Evolutionary conservation across 148 eudicot genomes (phyloP).

Genomic region (Gaultheria prostrata): DNA sequence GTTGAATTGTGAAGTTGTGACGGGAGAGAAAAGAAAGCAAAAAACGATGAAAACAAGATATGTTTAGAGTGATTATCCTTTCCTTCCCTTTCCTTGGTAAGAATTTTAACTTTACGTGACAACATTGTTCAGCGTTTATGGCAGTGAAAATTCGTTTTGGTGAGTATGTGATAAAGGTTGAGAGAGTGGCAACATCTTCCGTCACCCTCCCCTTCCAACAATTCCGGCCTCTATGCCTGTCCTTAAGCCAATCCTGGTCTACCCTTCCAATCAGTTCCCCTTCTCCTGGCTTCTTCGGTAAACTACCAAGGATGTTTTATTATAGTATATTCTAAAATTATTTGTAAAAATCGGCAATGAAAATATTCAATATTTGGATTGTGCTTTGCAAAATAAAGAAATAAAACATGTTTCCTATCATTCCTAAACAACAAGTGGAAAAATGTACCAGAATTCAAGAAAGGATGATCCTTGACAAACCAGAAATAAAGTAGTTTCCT

Average conservation of each 20-base stretch:
- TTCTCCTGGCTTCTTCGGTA: not conserved
- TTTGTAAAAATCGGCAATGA: too few species aligned
- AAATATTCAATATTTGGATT: too few species aligned
- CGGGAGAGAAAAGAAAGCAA: not conserved
- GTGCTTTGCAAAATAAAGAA: not conserved
- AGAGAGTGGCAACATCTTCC: not conserved
- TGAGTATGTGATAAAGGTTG: not conserved
- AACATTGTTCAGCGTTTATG: not conserved
- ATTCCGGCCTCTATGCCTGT: not conserved
- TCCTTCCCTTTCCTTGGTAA: not conserved
- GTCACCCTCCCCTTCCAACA: not conserved
- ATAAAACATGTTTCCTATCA: not conserved
- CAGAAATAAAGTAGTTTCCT: conserved; percentile 11
- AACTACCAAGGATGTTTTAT: not conserved
- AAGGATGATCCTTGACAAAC: not conserved
- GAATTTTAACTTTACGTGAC: not conserved
- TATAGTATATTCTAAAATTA: too few species aligned
- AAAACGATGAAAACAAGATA: not conserved
- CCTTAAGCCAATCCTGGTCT: not conserved
- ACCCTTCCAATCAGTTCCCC: not conserved
- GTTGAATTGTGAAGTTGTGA: not conserved
- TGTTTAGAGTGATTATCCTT: not conserved
- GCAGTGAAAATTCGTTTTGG: not conserved
- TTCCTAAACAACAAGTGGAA: not conserved
- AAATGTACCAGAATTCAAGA: not conserved